Percentiles rank a stretch among this genome's conserved stretches.
phyloP scores from a whole-genome alignment of 1,284 basidiomycete species.

The Volvariella volvacea region DNA sequence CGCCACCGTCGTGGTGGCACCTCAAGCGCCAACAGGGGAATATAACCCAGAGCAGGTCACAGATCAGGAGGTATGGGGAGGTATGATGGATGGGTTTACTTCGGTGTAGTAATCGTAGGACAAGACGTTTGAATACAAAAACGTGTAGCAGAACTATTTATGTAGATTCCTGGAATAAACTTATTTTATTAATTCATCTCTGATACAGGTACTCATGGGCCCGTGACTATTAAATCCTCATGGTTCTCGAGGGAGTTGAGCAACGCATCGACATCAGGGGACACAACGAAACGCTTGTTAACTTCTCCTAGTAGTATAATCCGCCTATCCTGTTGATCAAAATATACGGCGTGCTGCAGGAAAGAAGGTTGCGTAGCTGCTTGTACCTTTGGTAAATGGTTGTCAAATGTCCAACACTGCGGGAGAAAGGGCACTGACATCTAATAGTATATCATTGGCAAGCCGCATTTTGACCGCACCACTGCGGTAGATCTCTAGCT shows the following conservation, averaged over 20 bases:
- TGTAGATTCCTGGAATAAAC: no score
- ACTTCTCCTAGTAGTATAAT: slow-evolving; percentile 80
- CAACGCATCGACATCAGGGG: slow-evolving; percentile 79
- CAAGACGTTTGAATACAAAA: no score
- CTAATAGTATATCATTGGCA: slow-evolving; percentile 71
- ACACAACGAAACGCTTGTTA: slow-evolving; percentile 79
- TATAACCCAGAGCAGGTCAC: no score
- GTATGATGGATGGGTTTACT: no score
- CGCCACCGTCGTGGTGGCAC: no score
- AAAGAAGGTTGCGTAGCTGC: slow-evolving; percentile 85
- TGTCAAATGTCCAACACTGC: slow-evolving; percentile 5
- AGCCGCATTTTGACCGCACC: slow-evolving; percentile 86
- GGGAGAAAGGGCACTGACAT: slow-evolving; percentile 44
- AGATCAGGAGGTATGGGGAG: no score
- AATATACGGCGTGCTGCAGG: slow-evolving; percentile 79
- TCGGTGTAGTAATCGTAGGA: no score
- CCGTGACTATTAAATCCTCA: no score
- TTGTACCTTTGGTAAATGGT: slow-evolving; percentile 51
- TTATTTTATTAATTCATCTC: no score
- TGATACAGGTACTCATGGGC: no score
- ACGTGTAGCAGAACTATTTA: no score
- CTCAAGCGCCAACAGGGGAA: no score
- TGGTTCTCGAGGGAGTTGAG: slow-evolving; percentile 23
- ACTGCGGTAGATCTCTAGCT: slow-evolving; percentile 76
- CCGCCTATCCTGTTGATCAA: slow-evolving; percentile 56